phyloP scores from a whole-genome alignment of 495 filamentous ascomycete genomes.

The Diplogelasinospora grovesii region DNA sequence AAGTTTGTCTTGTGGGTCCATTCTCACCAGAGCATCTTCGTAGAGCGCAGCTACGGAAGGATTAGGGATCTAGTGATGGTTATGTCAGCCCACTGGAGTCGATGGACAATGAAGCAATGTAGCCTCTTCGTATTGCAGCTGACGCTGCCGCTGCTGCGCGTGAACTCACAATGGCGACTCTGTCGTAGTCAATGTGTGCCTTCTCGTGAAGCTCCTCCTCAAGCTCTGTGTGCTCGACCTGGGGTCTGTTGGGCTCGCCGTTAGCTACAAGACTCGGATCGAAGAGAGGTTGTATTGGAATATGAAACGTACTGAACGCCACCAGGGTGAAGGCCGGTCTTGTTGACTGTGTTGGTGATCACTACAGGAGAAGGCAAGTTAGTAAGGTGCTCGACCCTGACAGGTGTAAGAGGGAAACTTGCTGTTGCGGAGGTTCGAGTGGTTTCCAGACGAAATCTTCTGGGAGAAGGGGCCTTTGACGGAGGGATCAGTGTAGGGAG shows the following conservation, averaged over 20 bases:
- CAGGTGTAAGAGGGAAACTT: conserved; percentile 13
- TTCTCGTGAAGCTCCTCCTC: conserved; percentile 96
- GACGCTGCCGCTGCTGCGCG: too few relatives aligned
- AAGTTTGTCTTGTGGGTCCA: not conserved
- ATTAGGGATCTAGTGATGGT: conserved; percentile 65
- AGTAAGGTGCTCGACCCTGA: conserved; percentile 26
- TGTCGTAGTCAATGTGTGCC: conserved; percentile 98
- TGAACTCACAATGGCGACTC: conserved; percentile 77
- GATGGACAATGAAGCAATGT: too few relatives aligned
- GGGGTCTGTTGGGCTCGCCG: conserved; percentile 49
- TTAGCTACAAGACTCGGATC: conserved; percentile 6
- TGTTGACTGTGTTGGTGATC: conserved; percentile 69
- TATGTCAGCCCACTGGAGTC: conserved; percentile 11
- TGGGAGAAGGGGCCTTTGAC: conserved; percentile 43
- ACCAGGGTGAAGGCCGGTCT: conserved; percentile 78
- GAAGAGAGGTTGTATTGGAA: too few relatives aligned
- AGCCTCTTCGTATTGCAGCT: too few relatives aligned
- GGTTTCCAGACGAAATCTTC: conserved; percentile 28
- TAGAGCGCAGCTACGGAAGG: conserved; percentile 87
- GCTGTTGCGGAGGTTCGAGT: conserved; percentile 33
- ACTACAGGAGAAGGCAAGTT: conserved; percentile 51
- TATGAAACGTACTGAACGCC: conserved; percentile 76
- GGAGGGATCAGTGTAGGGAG: conserved; percentile 43
- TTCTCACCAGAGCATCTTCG: conserved; percentile 80
- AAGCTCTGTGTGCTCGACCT: conserved; percentile 85